phyloP scores from a whole-genome alignment of 352 stramenopile species.

The Phytopythium kandeliae region DNA sequence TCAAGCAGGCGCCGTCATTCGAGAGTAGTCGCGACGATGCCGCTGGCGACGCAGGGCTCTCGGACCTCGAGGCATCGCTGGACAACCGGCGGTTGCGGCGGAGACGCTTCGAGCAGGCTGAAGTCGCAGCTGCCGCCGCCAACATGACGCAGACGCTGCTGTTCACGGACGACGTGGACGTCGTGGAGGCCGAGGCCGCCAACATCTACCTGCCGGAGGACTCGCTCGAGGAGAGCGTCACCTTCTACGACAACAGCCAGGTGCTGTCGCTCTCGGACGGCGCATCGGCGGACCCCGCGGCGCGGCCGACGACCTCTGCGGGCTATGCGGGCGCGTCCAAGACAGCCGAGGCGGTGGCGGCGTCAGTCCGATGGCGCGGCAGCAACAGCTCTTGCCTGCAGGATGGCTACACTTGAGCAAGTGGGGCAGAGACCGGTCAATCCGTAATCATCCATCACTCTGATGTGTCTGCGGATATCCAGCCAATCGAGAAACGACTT shows the following conservation, averaged over 20 bases:
- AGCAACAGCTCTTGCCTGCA: not conserved
- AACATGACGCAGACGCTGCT: slow-evolving; percentile 68
- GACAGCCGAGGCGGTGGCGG: not conserved
- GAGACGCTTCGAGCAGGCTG: slow-evolving; percentile 37
- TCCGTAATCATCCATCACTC: too few species aligned
- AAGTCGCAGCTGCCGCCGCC: slow-evolving; percentile 28
- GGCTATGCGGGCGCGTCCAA: slow-evolving; percentile 10
- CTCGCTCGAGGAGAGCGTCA: slow-evolving; percentile 50
- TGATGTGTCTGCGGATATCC: too few species aligned
- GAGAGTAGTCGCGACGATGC: too few species aligned
- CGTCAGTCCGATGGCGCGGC: not conserved
- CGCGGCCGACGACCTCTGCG: slow-evolving; percentile 45
- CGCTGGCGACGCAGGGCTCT: slow-evolving; percentile 16
- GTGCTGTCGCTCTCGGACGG: slow-evolving; percentile 58
- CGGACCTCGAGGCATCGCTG: slow-evolving; percentile 1
- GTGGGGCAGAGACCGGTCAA: too few species aligned
- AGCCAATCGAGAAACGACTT: too few species aligned
- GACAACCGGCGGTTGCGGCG: slow-evolving; percentile 39
- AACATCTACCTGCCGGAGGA: slow-evolving; percentile 65
- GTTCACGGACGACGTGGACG: slow-evolving; percentile 64
- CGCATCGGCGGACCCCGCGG: slow-evolving; percentile 25
- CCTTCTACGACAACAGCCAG: slow-evolving; percentile 73
- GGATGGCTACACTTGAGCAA: too few species aligned
- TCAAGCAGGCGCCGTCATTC: slow-evolving; percentile 38
- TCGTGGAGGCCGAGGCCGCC: slow-evolving; percentile 40